These are phyloP conservation scores for Aspergillus calidoustus DNA, from an alignment of 2,329 filamentous ascomycete genomes.

Conservation along the genomic window DNA sequence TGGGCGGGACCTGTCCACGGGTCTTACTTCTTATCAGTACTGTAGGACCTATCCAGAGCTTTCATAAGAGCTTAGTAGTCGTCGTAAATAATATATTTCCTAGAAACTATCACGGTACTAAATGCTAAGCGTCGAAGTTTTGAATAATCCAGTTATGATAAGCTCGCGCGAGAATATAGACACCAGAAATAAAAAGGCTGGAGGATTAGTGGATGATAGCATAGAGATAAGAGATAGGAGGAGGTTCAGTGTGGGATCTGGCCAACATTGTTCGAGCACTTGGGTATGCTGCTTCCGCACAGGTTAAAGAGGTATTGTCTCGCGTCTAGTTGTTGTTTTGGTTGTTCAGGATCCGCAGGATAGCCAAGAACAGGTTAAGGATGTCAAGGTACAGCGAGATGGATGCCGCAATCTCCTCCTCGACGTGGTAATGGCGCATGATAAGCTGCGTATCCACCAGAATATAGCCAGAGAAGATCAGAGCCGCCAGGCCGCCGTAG, in stretches of 20 bases:
- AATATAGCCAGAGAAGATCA: slow-evolving; percentile 94
- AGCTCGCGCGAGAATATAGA: no score
- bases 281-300: background rate
- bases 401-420: slow-evolving; percentile 94
- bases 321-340: slow-evolving; percentile 80
- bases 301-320: background rate
- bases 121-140: no score
- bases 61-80: no score
- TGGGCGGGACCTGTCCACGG: no score
- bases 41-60: no score
- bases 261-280: background rate
- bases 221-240: no score
- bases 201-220: no score
- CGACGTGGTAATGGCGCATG: slow-evolving; percentile 93
- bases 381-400: slow-evolving; percentile 96
- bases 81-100: no score
- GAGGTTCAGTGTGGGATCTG: background rate
- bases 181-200: no score
- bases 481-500: slow-evolving; percentile 78
- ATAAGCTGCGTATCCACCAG: slow-evolving; percentile 95
- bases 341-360: slow-evolving; percentile 93
- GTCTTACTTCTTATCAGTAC: no score
- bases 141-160: no score
- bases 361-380: slow-evolving; percentile 95
- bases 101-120: no score